These are phyloP conservation scores for Lactarius hatsudake DNA, from an alignment of 768 basidiomycete species.

Conservation along the genomic window DNA sequence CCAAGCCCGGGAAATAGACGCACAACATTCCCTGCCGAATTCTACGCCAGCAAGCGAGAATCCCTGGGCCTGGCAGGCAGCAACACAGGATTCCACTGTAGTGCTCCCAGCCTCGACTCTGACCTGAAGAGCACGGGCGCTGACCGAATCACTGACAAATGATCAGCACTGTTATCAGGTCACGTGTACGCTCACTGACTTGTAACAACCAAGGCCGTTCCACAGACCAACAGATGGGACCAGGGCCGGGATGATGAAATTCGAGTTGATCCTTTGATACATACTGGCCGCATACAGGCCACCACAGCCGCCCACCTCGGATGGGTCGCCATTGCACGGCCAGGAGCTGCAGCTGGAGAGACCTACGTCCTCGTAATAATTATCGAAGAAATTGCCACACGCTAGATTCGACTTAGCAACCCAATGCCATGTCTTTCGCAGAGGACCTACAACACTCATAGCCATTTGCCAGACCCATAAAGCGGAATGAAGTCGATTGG, in stretches of 20 bases:
- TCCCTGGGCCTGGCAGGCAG: constrained; percentile 64
- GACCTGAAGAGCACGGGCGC: constrained; percentile 36
- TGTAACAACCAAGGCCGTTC: constrained; percentile 69
- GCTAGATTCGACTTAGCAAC: background rate
- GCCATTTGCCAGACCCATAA: constrained; percentile 65
- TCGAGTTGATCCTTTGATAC: constrained; percentile 57
- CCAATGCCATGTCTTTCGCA: background rate
- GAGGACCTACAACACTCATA: constrained; percentile 52
- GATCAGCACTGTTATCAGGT: background rate
- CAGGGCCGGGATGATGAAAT: constrained; percentile 42
- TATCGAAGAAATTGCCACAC: constrained; percentile 35
- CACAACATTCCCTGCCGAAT: background rate
- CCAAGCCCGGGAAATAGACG: background rate
- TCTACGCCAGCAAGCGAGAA: constrained; percentile 61
- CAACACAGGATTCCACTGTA: constrained; percentile 59
- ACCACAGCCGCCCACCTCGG: constrained; percentile 58
- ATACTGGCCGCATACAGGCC: constrained; percentile 37
- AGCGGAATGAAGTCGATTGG: constrained; percentile 44
- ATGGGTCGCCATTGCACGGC: constrained; percentile 55
- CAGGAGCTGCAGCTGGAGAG: constrained; percentile 47
- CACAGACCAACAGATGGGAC: constrained; percentile 57
- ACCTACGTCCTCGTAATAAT: constrained; percentile 46
- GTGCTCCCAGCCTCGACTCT: constrained; percentile 47
- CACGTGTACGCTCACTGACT: constrained; percentile 38
- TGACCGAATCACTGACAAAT: constrained; percentile 34